Evolutionary conservation across 2,329 filamentous ascomycete genomes (phyloP).

Genomic region (Thelonectria rubi): DNA sequence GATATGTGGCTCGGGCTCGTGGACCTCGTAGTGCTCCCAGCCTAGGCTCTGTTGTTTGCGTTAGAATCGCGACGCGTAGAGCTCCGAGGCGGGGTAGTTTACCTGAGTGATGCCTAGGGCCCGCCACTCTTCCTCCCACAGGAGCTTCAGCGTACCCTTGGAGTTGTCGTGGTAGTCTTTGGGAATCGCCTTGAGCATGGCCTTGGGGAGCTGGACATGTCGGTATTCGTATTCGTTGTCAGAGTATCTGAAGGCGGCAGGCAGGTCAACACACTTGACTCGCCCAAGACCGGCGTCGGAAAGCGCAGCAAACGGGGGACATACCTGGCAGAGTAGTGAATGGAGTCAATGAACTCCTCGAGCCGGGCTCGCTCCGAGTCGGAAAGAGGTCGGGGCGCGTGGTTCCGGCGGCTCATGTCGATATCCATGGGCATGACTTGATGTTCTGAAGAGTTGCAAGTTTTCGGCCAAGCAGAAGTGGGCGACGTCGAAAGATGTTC

Average conservation of each 20-base stretch:
- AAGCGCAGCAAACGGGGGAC: conserved; percentile 38
- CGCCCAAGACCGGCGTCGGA: background rate
- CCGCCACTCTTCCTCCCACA: conserved; percentile 99
- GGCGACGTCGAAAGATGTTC: background rate
- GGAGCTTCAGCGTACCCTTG: conserved; percentile 91
- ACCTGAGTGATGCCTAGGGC: conserved; percentile 97
- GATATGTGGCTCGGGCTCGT: conserved; percentile 98
- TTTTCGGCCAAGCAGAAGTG: background rate
- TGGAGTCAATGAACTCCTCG: conserved; percentile 90
- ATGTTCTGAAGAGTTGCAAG: conserved; percentile 6
- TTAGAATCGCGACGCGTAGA: conserved; percentile 29
- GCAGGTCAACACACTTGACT: conserved; percentile 2
- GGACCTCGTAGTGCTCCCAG: conserved; percentile 99
- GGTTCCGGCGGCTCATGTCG: conserved; percentile 86
- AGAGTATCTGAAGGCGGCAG: conserved; percentile 73
- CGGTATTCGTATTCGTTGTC: conserved; percentile 96
- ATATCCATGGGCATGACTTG: conserved; percentile 60
- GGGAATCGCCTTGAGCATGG: conserved; percentile 97
- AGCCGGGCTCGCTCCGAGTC: conserved; percentile 84
- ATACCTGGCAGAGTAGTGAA: conserved; percentile 94
- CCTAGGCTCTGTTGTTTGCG: conserved; percentile 78
- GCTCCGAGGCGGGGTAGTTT: conserved; percentile 40
- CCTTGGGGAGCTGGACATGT: conserved; percentile 96
- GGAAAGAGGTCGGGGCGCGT: conserved; percentile 79
- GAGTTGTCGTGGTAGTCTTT: conserved; percentile 90